Base-by-base conservation (phyloP, 1,139 yeast species). In the Sugiyamaella neomexicana region DNA sequence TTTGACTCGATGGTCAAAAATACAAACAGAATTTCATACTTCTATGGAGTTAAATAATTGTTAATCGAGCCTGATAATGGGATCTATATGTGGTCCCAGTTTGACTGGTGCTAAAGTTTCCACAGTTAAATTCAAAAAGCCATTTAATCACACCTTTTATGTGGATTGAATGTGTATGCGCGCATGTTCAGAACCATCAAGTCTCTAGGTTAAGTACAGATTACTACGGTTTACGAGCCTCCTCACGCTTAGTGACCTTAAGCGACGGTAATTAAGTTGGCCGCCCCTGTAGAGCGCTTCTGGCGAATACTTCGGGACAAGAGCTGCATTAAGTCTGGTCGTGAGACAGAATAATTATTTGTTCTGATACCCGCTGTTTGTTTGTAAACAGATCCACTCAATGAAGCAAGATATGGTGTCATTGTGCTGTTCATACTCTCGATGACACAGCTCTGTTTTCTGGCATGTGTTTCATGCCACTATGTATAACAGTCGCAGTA, bases 181-280 rank as follows among this genome's bases (percentile, higher is more conserved):
- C 9, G 40, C 40, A 37, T n/a, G n/a, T 29, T 29, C 3, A 29
- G n/a, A 29, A 29, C n/a, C n/a, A 29, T 29, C 10, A 4, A 29
- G 34, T 29, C 34, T 12, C 10, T 9, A 29, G 10, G n/a, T 7
- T 20, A 20, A 20, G 25, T 29, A 29, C 34, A 29, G 3, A 29
- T 29, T 12, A 12, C n/a, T 29, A 29, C 10, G n/a, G 34, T 9
- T 29, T 29, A 7, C 10, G n/a, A 29, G 10, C 10, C 34, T 29
- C 7, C 17, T 20, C 29, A 44, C 48, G 7, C 9, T n/a, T 10
- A 23, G 15, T 44, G n/a, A 15, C 40, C 31, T 13, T 44, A 44
- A 44, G 48, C 48, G 48, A 44, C 29, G 25, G 10, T 5, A 44
- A 44, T 44, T 32, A 44, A 27, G 48, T 44, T 44, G 40, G 48